Evolutionary conservation across 106 monocot genomes (phyloP).

Genomic region (Xerophyta viscosa): DNA sequence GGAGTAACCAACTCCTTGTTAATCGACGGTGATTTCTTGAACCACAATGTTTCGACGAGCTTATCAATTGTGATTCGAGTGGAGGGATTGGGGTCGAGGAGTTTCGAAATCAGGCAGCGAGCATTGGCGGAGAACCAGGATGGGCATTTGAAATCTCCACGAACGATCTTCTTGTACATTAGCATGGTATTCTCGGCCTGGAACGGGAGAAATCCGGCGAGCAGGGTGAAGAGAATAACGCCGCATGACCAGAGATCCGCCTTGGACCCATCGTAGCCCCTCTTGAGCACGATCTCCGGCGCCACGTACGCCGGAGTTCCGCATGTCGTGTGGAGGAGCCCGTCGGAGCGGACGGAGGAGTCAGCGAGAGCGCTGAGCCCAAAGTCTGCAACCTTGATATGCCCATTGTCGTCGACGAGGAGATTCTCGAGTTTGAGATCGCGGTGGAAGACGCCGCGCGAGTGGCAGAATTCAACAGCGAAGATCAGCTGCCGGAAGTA

Average conservation of each 20-base stretch:
- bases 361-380: slow-evolving; percentile 59
- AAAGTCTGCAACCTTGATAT: slow-evolving; percentile 65
- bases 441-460: slow-evolving; percentile 63
- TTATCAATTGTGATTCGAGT: slow-evolving; percentile 49
- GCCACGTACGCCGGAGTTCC: slow-evolving; percentile 70
- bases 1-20: background rate
- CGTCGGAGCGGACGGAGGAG: slow-evolving; percentile 27
- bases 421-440: slow-evolving; percentile 73
- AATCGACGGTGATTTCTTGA: slow-evolving; percentile 18
- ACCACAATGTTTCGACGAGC: slow-evolving; percentile 52
- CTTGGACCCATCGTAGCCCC: slow-evolving; percentile 65
- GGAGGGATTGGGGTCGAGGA: slow-evolving; percentile 61
- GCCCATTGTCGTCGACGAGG: slow-evolving; percentile 39
- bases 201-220: slow-evolving; percentile 66
- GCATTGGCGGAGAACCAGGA: slow-evolving; percentile 70
- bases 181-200: slow-evolving; percentile 40
- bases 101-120: slow-evolving; percentile 36
- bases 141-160: slow-evolving; percentile 63
- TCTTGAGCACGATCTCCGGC: slow-evolving; percentile 53
- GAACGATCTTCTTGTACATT: slow-evolving; percentile 67
- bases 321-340: slow-evolving; percentile 60
- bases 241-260: slow-evolving; percentile 78
- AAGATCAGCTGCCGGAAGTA: slow-evolving; percentile 71
- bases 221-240: slow-evolving; percentile 61
- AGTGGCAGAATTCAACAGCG: slow-evolving; percentile 62